A percentile compares a stretch with the other conserved stretches of the same genome.
Evolutionary conservation across 345 rosid species (phyloP).

Genomic region (Noccaea caerulescens): DNA sequence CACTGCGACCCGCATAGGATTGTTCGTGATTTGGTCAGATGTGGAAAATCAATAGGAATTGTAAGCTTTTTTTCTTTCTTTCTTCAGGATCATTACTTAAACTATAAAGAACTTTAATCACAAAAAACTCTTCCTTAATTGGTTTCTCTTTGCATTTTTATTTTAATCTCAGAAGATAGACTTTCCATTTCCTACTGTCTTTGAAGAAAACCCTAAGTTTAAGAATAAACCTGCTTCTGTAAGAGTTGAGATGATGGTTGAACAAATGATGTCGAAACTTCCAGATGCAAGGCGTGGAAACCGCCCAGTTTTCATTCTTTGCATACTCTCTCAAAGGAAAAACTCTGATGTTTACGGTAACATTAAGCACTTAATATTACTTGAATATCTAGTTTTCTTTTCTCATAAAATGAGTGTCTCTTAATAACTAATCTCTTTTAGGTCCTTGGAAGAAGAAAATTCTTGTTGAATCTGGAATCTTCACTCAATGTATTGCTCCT

Average conservation of each 20-base stretch:
- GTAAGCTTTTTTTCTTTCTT: slow-evolving; percentile 51
- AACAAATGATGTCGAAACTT: slow-evolving; percentile 50
- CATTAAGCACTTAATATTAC: not conserved
- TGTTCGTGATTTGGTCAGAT: slow-evolving; percentile 52
- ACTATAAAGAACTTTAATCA: not conserved
- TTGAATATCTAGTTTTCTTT: not conserved
- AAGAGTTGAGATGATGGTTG: slow-evolving; percentile 80
- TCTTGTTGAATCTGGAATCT: slow-evolving; percentile 70
- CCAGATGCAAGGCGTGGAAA: slow-evolving; percentile 30
- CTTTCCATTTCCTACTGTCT: slow-evolving; percentile 49
- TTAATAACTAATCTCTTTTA: slow-evolving; percentile 1
- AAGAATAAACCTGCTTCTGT: slow-evolving; percentile 57
- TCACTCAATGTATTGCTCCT: slow-evolving; percentile 76
- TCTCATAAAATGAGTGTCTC: not conserved
- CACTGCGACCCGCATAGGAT: slow-evolving; percentile 56
- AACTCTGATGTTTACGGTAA: slow-evolving; percentile 76
- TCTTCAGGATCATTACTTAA: not conserved
- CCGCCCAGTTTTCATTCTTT: slow-evolving; percentile 70
- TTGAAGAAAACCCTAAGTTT: slow-evolving; percentile 55
- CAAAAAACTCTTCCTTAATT: not conserved
- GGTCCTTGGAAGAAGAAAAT: slow-evolving; percentile 87
- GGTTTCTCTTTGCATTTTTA: not conserved
- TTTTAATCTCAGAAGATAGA: slow-evolving; percentile 46
- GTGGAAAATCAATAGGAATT: slow-evolving; percentile 74
- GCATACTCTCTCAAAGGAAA: slow-evolving; percentile 71